These are phyloP conservation scores for Candida tropicalis DNA, from an alignment of 1,139 yeast species.

Conservation along the genomic window DNA sequence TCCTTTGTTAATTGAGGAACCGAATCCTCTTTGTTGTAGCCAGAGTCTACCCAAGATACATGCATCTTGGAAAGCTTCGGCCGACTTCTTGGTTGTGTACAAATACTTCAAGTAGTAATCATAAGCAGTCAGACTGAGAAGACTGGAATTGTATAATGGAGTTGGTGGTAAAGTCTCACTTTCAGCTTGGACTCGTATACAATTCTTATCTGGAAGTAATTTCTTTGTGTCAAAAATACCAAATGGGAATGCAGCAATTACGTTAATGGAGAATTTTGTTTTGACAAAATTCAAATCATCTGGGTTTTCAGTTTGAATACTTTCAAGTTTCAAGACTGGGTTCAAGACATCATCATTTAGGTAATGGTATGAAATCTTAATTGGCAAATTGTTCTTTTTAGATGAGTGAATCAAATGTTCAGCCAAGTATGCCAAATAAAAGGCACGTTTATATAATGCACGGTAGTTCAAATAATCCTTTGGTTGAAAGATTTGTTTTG, in stretches of 20 bases:
- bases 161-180: conserved; percentile 66
- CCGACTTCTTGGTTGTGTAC: conserved; percentile 71
- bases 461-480: conserved; percentile 91
- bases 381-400: conserved; percentile 54
- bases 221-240: conserved; percentile 75
- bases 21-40: conserved; percentile 84
- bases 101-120: conserved; percentile 73
- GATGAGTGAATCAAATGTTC: conserved; percentile 59
- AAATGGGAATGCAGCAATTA: conserved; percentile 73
- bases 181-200: conserved; percentile 68
- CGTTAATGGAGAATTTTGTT: conserved; percentile 70
- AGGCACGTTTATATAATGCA: conserved; percentile 86
- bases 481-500: conserved; percentile 68
- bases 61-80: conserved; percentile 89
- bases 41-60: conserved; percentile 85
- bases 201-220: conserved; percentile 74
- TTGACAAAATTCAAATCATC: conserved; percentile 60
- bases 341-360: conserved; percentile 67
- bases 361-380: conserved; percentile 59
- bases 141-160: conserved; percentile 80
- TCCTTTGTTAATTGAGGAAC: conserved; percentile 61
- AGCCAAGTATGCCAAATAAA: conserved; percentile 78
- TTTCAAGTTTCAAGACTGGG: conserved; percentile 61
- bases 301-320: conserved; percentile 49
- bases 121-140: conserved; percentile 68